These are phyloP conservation scores for Pseudonitzschia multiseries DNA, from an alignment of 108 stramenopile genomes.

Conservation along the genomic window DNA sequence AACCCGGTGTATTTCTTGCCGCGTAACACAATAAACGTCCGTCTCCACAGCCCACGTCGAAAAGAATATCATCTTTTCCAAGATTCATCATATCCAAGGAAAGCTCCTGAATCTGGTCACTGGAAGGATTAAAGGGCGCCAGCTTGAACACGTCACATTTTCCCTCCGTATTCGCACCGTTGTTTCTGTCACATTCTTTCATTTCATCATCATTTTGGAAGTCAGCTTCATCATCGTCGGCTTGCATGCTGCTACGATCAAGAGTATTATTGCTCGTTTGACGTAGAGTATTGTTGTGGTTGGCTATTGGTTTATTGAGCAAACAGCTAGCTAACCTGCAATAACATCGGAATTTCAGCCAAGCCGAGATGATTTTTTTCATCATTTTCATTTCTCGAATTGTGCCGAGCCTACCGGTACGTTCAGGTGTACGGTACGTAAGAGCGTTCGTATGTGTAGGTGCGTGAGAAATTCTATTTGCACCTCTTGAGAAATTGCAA, in stretches of 20 bases:
- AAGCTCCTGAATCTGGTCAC: conserved; percentile 52
- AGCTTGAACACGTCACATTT: conserved; percentile 33
- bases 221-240: background rate
- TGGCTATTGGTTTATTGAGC: too few species aligned
- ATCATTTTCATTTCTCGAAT: too few species aligned
- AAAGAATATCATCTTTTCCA: conserved; percentile 56
- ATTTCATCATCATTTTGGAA: background rate
- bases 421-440: too few species aligned
- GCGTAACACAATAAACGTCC: conserved; percentile 70
- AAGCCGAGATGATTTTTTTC: too few species aligned
- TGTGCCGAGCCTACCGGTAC: too few species aligned
- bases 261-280: too few species aligned
- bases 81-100: conserved; percentile 49
- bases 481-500: too few species aligned
- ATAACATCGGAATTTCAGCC: too few species aligned
- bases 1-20: conserved; percentile 29
- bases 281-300: too few species aligned
- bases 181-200: background rate
- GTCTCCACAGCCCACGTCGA: conserved; percentile 90
- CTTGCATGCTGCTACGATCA: background rate
- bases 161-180: background rate
- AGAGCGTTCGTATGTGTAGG: too few species aligned
- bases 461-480: too few species aligned
- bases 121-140: conserved; percentile 76
- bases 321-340: too few species aligned